Base-by-base conservation (phyloP, 768 basidiomycete genomes). In the Boletus pseudopeckii region DNA sequence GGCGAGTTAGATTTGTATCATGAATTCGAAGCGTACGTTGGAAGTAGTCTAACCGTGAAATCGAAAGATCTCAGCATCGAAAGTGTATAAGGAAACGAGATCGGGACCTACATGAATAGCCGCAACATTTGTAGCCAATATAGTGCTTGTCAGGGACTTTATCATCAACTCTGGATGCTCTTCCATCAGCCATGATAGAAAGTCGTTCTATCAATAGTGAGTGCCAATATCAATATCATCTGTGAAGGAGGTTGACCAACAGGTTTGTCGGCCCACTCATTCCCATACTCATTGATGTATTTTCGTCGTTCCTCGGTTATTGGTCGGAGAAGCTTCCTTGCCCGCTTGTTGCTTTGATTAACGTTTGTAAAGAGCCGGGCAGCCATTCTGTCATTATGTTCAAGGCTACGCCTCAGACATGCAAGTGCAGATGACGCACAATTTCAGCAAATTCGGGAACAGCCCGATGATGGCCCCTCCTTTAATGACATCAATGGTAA, bases 121-220 rank as follows among this genome's bases (percentile, higher is more conserved):
- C 13, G 14, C 18, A 33, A 45, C 5, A 1, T 45, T 45, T 7
- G 15, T 1, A 1, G 9, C 20, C 7, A 62, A 20, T 4, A 62
- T 6, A 14, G 11, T 18, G 1, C 24, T 5, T 5, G 47, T 46
- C 59, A 74, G 46, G 67, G 65, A n/a, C n/a, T 55, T 30, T 3
- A 54, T 20, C 1, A 64, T 45, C 18, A 47, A 4, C 20, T 67
- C 52, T n/a, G 57, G 17, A 34, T 55, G 51, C 0, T 51, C 20
- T 5, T 68, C 66, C 33, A 72, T 60, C 22, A 71, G 38, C 71
- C 73, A 73, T 8, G 60, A 54, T 3, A 74, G 45, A 33, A 72
- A 33, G 50, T 74, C 73, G 22, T 64, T 62, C 71, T 70, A 42
- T 3, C 2, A 2, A 8, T 44, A 9, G 30, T 45, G 14, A 33